Conservation (phyloP, 177 flowering plant species). For the Tripterygium wilfordii region DNA sequence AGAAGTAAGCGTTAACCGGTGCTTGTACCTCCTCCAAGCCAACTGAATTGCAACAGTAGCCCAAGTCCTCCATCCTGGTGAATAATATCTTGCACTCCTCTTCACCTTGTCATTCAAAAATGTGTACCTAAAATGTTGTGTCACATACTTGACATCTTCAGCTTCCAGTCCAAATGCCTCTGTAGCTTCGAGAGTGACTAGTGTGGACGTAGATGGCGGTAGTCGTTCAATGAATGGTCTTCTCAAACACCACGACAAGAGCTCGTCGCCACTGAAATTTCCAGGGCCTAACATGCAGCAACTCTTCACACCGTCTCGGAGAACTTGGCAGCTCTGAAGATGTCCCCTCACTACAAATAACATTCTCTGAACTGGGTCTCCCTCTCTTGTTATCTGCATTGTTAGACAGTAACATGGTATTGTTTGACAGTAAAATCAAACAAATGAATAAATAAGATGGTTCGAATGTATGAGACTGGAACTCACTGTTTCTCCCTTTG, state of each 20-base stretch:
- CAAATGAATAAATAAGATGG: neutral
- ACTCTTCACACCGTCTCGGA: constrained; percentile 75
- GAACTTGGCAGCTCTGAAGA: constrained; percentile 86
- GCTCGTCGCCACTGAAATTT: constrained; percentile 94
- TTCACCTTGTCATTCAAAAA: constrained; percentile 79
- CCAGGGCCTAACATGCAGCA: constrained; percentile 99
- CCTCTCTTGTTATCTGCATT: constrained; percentile 71
- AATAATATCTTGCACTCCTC: constrained; percentile 86
- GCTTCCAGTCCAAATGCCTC: constrained; percentile 93
- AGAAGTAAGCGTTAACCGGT: constrained; percentile 67
- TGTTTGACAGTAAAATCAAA: too few relatives aligned
- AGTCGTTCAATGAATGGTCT: constrained; percentile 77
- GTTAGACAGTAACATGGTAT: too few relatives aligned
- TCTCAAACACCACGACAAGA: constrained; percentile 88
- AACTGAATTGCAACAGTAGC: constrained; percentile 92
- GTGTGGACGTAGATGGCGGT: constrained; percentile 82
- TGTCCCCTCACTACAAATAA: constrained; percentile 86
- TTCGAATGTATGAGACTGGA: neutral
- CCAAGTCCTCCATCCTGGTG: constrained; percentile 98
- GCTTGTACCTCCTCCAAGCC: constrained; percentile 90
- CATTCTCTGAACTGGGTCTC: constrained; percentile 95
- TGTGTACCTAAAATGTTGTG: constrained; percentile 89
- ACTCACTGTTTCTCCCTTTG: constrained; percentile 88
- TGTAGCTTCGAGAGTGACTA: constrained; percentile 76
- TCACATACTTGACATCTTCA: constrained; percentile 82